Base-by-base conservation (phyloP, 139 green algal species). In the Ostreobium quekettii region DNA sequence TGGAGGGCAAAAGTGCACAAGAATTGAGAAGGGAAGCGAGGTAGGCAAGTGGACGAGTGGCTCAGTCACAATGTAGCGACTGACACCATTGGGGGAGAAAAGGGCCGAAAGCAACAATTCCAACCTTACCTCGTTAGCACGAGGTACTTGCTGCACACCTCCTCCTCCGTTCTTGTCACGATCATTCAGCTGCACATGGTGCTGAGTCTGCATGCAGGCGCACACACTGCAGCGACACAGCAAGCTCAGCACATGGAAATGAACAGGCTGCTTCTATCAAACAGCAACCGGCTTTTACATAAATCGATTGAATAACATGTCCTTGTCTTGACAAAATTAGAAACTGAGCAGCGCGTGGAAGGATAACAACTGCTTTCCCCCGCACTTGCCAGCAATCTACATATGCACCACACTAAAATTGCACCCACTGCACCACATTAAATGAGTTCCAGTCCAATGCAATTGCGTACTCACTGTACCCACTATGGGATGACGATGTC, bases 181-280 rank as follows among this genome's bases (percentile, higher is more conserved):
- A 48, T 86, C 61, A 60, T 95, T 86, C 68, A 95, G 47, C 85
- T 95, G 77, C 26, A 89, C 72, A 76, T 94, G 92, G 79, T 89
- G 79, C 82, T 95, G 89, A 29, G 89, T 93, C 74, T 93, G 87
- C 85, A 94, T 89, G 82, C 87, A 94, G 6, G 84, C 87, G 72
- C 87, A 94, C 53, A 94, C 87, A 31, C 82, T 92, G 83, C 39
- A 67, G 47, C 0, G 30, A 22, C 1, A 33, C 7, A 8, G 28
- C 56, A 63, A 38, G 56, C 8, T 22, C n/a, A 63, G 8, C 8
- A 7, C n/a, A 33, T 38, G 8, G 8, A 33, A 15, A 24, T 19
- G 56, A 63, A 33, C 56, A 33, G n/a, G 28, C 8, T 7, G 28
- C 7, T 38, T 22, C 8, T 33, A 33, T 38, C 8, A 63, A 33